Evolutionary conservation across 306 rosid species (phyloP), one percentile per base, ranked within the genome.

Genomic region (Lotus japonicus): DNA sequence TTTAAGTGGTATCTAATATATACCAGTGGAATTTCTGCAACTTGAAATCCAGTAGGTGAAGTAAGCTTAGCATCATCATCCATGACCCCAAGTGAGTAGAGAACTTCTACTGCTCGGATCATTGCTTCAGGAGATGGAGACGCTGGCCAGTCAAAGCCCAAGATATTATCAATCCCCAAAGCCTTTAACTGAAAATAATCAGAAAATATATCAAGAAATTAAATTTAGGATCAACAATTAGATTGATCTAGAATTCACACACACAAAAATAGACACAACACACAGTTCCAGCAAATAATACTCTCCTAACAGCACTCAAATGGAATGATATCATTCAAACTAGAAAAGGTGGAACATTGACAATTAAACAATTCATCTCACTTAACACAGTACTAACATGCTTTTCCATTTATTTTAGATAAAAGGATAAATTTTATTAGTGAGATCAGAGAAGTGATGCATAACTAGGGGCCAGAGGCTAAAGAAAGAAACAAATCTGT

Each of bases 121-220:
- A 92, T 88, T 72, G 96, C 89, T 83, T 92, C 98, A 38, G 95
- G 83, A 57, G 97, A 88, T 57, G 98, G 98, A 83, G 98, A 85
- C 43, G 97, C 92, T 51, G 88, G 98, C 98, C 96, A 92, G 74
- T 92, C 96, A 83, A 92, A 92, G 76, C 98, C 94, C 82, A 92
- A 62, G 61, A 92, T 92, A 73, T 89, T 92, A 82, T 92, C 98
- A 59, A 92, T 88, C 67, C 98, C 98, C 79, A 92, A 72, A 33
- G 98, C 86, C 76, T 92, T 92, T 74, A 92, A 83, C 98, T 92
- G 83, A 46, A 74, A 78, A 65, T 59, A 50, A 74, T 58, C 52
- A 60, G 16, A 80, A 77, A 49, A 58, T 19, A 69, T 42, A 41
- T 50, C 33, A 50, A 45, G 61, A 69, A 72, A 61, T 50, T 33